Evolutionary conservation across 2,329 filamentous ascomycete species (phyloP).

Genomic region (Botrytis fabae): DNA sequence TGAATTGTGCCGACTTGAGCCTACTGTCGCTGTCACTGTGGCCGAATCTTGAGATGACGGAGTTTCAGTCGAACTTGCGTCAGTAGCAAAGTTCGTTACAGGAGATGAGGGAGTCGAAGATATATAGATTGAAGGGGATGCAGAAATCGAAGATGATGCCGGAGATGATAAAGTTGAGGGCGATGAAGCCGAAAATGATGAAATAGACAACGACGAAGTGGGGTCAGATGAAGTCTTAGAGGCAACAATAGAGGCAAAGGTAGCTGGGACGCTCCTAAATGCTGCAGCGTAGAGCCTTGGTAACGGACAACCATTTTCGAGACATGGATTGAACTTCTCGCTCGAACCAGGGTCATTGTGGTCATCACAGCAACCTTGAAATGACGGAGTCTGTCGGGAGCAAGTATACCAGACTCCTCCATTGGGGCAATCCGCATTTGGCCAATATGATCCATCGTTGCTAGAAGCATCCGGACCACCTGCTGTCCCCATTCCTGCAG

Average conservation of each 20-base stretch:
- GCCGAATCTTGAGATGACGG: neutral
- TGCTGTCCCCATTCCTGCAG: constrained; percentile 28
- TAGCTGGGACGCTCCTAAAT: neutral
- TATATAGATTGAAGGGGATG: neutral
- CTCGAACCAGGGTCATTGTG: neutral
- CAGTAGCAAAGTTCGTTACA: neutral
- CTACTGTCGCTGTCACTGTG: neutral
- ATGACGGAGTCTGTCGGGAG: neutral
- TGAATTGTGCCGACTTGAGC: neutral
- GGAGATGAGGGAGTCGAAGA: neutral
- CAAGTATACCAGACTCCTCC: constrained; percentile 10
- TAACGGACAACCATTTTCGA: neutral
- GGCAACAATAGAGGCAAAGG: neutral
- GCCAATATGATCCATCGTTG: constrained; percentile 10
- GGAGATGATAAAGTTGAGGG: neutral
- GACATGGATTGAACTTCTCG: neutral
- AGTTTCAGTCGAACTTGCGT: neutral
- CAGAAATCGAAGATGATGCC: neutral
- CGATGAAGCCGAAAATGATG: neutral
- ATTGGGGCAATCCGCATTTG: constrained; percentile 11
- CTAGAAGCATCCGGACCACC: constrained; percentile 2
- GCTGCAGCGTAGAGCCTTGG: neutral
- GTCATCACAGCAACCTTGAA: constrained; percentile 16
- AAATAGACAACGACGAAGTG: neutral
- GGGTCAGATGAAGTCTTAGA: no score